Base-by-base conservation (phyloP, 441 rosid genomes). In the Brassica hybrid region DNA sequence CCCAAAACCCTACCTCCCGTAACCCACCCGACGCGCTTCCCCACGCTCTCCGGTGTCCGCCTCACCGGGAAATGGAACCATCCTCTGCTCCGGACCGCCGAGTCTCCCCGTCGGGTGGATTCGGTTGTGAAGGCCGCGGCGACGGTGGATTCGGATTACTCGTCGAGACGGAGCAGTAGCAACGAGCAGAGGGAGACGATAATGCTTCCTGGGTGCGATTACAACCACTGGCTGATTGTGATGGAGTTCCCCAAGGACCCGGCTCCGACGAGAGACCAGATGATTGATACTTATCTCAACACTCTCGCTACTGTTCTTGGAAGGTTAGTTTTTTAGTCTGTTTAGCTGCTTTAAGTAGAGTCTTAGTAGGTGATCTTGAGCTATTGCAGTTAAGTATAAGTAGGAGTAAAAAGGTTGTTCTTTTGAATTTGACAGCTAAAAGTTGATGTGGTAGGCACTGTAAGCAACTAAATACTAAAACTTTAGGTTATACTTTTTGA, bases 201-300 rank as follows among this genome's bases (percentile, higher is more conserved):
- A 65, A 88, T 93, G 98, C 87, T 93, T 2, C 98, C 98, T 4
- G 97, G 98, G 0, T 95, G 98, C 76, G 99, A 91, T 72, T 95
- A 27, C 32, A 27, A 27, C 32, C 32, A 27, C 32, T 27, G 32
- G 32, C 32, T 27, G 32, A 27, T 27, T 27, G 99, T 93, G 9
- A 88, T 95, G 98, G 98, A 95, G 72, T 93, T 95, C 76, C 98
- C 98, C 43, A 95, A 95, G 73, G 97, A 93, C 75, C 96, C 98
- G 7, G 96, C 97, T 2, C 97, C 99, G 1, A 88, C 91, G 3
- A 88, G 96, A 12, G 98, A 95, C 45, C 97, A 93, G 82, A 93
- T 95, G 99, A 93, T 95, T 75, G 99, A 93, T 19, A 90, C 98
- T 77, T 93, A 93, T 74, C 98, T 93, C 34, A 80, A 89, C 67